Conservation (phyloP, 176 grass and related monocot genomes). For the Carex scoparia region DNA sequence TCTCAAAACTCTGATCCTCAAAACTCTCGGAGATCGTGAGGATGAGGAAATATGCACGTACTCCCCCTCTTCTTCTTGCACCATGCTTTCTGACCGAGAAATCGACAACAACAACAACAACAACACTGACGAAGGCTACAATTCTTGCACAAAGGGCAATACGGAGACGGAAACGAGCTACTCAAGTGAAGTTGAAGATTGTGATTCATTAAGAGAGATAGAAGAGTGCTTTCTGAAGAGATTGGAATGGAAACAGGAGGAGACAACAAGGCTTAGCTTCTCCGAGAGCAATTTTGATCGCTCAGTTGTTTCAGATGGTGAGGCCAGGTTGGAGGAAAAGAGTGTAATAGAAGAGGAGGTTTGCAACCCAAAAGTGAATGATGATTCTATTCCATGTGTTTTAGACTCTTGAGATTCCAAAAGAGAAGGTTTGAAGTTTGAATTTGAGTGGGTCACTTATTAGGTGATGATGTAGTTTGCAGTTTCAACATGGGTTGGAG, state of each 20-base stretch:
- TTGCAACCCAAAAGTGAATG: neutral
- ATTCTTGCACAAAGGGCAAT: constrained; percentile 33
- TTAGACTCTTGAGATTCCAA: neutral
- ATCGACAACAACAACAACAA: constrained; percentile 28
- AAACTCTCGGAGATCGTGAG: constrained; percentile 58
- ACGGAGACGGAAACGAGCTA: constrained; percentile 8
- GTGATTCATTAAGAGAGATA: constrained; percentile 41
- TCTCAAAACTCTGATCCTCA: constrained; percentile 67
- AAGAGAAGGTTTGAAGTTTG: neutral
- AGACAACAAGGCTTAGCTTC: constrained; percentile 14
- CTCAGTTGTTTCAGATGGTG: neutral
- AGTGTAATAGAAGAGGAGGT: constrained; percentile 3
- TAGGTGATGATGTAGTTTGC: constrained; percentile 6
- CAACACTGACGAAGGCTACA: constrained; percentile 26
- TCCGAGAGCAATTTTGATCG: constrained; percentile 15
- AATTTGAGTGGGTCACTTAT: neutral
- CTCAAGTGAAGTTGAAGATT: constrained; percentile 26
- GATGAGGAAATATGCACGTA: constrained; percentile 44
- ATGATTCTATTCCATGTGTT: constrained; percentile 12
- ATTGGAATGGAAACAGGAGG: constrained; percentile 40
- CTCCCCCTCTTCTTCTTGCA: constrained; percentile 45
- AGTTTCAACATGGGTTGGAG: constrained; percentile 29
- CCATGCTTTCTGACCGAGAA: constrained; percentile 33
- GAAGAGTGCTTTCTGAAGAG: constrained; percentile 68
- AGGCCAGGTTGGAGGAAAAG: neutral